Evolutionary conservation across 2,329 filamentous ascomycete species (phyloP), one percentile per base, ranked within the genome.

Genomic region (Cercospora berteroae): DNA sequence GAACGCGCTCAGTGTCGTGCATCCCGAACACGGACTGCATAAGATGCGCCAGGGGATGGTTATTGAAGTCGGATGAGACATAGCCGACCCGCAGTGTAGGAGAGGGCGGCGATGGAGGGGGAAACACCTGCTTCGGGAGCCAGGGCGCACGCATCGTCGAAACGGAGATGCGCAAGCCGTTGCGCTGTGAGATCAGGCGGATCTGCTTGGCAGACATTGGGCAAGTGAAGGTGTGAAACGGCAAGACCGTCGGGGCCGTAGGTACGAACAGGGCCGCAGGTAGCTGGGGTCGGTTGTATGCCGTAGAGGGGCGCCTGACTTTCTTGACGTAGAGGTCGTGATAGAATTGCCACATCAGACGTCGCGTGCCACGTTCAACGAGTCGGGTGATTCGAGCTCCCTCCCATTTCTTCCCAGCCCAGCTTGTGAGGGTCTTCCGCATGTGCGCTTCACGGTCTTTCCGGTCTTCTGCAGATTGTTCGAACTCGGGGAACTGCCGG

Each of bases 21-120:
- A 98, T 84, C 0, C 95, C 95, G 80, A 99, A 99, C 5, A 98
- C 94, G 1, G 95, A 98, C 81, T 99, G 95, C 95, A 99, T 99
- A 64, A 99, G 80, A 81, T 99, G 95, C 25, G 95, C 95, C 36
- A 99, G 83, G 4, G 95, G 95, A 77, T 99, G 95, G 74, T 99
- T 99, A 77, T 99, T 99, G 81, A 99, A 99, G 80, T 99, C 95
- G 0, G 95, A 98, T 3, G 95, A 98, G 42, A 99, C 89, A 78
- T 99, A 99, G 57, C 95, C 95, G 68, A 99, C 88, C 72, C 93
- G 94, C n/a, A 99, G 84, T 71, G 90, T 88, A 0, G 94, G 93
- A 52, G 83, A 85, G 1, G 95, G 95, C 1, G 95, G 94, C 2
- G 87, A 80, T 0, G 95, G 95, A 2, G 95, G 95, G n/a, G 88